phyloP scores from a whole-genome alignment of 106 monocot species.

The Allium fistulosum region DNA sequence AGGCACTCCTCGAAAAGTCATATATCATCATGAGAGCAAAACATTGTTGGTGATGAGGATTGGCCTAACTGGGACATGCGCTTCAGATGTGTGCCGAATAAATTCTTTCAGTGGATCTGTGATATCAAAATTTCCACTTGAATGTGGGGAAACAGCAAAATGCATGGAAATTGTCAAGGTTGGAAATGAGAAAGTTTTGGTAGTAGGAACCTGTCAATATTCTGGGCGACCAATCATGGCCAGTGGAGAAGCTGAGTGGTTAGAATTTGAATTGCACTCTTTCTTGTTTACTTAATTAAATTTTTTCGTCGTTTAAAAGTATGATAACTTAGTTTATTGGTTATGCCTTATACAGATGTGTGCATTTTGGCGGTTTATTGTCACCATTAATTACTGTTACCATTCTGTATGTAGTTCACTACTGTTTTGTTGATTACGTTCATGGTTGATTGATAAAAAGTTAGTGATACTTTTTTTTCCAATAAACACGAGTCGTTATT shows the following conservation, averaged over 20 bases:
- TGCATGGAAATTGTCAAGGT: conserved; percentile 76
- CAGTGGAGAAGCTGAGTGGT: conserved; percentile 95
- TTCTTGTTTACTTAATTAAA: background rate
- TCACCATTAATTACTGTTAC: no score
- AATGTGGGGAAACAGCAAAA: conserved; percentile 80
- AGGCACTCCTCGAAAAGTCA: conserved; percentile 75
- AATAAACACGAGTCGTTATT: no score
- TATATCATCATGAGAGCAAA: conserved; percentile 79
- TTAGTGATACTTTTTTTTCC: no score
- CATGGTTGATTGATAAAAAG: no score
- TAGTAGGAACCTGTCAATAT: conserved; percentile 83
- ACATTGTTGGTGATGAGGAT: conserved; percentile 74
- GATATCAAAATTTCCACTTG: conserved; percentile 54
- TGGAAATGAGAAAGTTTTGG: conserved; percentile 64
- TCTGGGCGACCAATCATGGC: conserved; percentile 60
- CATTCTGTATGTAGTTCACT: no score
- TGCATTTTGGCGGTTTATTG: no score
- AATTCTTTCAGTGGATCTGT: conserved; percentile 70
- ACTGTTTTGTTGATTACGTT: no score
- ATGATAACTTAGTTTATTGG: no score
- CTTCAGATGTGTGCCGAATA: conserved; percentile 78
- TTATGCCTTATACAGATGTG: no score
- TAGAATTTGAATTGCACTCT: background rate
- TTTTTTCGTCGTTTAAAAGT: no score
- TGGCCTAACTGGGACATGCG: conserved; percentile 33